Evolutionary conservation across 23 red algal genomes (phyloP), one percentile per base, ranked within the genome.

Genomic region (Gracilariopsis chorda): DNA sequence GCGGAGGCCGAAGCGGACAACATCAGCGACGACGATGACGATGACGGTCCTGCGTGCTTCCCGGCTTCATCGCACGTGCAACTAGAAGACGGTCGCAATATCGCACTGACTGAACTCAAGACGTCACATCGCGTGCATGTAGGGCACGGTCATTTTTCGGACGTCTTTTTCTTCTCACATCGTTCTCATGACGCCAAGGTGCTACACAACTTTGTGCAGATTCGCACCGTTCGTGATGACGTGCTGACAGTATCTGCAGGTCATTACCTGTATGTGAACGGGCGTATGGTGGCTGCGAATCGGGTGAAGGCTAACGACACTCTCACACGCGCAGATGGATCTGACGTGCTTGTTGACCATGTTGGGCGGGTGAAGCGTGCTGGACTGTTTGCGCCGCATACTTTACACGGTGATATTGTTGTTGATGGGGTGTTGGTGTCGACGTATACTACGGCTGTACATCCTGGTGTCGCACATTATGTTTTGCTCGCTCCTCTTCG

Each of bases 151-250:
- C 61, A 51, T 24, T 77, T 59, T 53, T 92, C 78, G 1, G 63
- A 83, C 23, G 89, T 92, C 42, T 92, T 92, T 84, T 70, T 82
- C 51, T 92, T 92, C 63, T 83, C 89, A 14, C 89, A 92, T 49
- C 77, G 77, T 19, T 28, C 64, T 3, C 33, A 52, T 20, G 33
- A 41, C 4, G 61, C 33, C 10, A 5, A 78, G 3, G 13, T 80
- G 24, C 13, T 87, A 12, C 60, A 53, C 23, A 21, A 69, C 1
- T 84, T 84, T 78, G 68, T 92, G 40, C 64, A 64, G 27, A 52
- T 92, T 37, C 62, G 33, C n/a, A 92, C 89, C 1, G 48, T 40
- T 20, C 32, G 69, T 45, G 71, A 9, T 10, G 43, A 63, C 29
- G 33, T 48, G 6, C 47, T 94, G 1, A 67, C 77, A 35, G 30